phyloP scores from a whole-genome alignment of 106 monocot species.

The Platanthera zijinensis region DNA sequence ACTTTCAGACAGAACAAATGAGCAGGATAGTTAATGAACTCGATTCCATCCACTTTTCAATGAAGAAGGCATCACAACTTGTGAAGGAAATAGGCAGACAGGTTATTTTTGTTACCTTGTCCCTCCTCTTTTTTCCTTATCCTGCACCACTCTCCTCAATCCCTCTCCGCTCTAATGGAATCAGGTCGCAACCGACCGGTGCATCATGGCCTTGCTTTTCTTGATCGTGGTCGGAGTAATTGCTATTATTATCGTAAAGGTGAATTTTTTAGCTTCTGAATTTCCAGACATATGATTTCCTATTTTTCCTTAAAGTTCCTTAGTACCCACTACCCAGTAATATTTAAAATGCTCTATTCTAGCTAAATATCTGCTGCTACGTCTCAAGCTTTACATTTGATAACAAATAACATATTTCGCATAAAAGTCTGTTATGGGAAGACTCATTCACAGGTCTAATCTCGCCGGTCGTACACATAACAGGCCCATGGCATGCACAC shows the following conservation, averaged over 20 bases:
- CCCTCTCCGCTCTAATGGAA: background rate
- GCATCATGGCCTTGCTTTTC: constrained; percentile 85
- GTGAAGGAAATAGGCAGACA: constrained; percentile 90
- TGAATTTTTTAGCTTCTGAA: constrained; percentile 4
- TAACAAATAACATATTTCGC: too few species aligned
- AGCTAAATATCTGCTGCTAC: background rate
- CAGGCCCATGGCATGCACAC: too few species aligned
- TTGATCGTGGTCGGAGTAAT: constrained; percentile 75
- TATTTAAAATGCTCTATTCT: background rate
- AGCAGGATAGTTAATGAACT: constrained; percentile 92
- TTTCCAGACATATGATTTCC: background rate
- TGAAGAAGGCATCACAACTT: constrained; percentile 84
- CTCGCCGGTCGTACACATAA: too few species aligned
- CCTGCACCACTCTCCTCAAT: background rate
- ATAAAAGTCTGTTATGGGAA: too few species aligned
- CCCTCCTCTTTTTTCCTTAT: background rate
- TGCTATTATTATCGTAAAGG: constrained; percentile 82
- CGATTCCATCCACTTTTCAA: constrained; percentile 86
- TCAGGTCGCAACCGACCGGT: constrained; percentile 83
- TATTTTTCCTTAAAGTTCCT: background rate
- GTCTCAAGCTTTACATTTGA: background rate
- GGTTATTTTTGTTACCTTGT: constrained; percentile 18
- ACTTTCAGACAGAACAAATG: constrained; percentile 88
- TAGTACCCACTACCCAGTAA: background rate
- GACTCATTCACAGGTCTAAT: too few species aligned